A percentile compares a stretch with the other conserved stretches of the same genome.
Conservation (phyloP, 495 filamentous ascomycete species). For the Achaetomiella virescens region DNA sequence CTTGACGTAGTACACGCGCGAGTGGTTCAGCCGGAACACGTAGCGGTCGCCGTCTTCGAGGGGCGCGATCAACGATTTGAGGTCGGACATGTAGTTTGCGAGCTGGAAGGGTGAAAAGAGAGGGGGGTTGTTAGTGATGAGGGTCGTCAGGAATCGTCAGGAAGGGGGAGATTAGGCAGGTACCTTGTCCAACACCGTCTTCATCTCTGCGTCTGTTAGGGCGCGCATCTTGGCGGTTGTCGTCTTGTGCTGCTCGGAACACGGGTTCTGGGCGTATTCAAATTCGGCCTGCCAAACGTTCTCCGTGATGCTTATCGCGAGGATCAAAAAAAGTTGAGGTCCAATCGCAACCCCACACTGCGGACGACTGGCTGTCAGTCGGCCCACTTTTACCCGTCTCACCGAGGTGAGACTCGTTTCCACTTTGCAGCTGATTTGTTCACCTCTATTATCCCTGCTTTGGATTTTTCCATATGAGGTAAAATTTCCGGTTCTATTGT, state of each 20-base stretch:
- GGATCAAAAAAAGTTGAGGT: conserved; percentile 16
- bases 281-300: not conserved
- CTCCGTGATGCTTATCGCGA: conserved; percentile 19
- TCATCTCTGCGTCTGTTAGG: conserved; percentile 66
- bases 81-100: conserved; percentile 33
- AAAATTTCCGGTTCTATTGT: too few species aligned
- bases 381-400: conserved; percentile 27
- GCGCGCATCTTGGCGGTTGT: conserved; percentile 53
- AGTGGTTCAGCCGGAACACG: conserved; percentile 77
- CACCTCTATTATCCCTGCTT: too few species aligned
- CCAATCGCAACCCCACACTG: conserved; percentile 14
- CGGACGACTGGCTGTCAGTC: not conserved
- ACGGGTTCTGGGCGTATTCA: not conserved
- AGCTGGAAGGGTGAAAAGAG: too few species aligned
- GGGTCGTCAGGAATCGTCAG: too few species aligned
- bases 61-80: conserved; percentile 73
- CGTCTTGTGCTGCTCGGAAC: not conserved
- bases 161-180: not conserved
- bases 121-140: not conserved
- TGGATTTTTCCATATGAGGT: too few species aligned
- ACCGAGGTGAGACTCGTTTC: conserved; percentile 3
- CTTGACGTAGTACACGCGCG: conserved; percentile 66
- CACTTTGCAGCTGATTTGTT: too few species aligned
- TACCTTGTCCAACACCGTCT: conserved; percentile 66
- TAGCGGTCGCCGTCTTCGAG: conserved; percentile 64